These are phyloP conservation scores for Pleodorina starrii DNA, from an alignment of 139 green algal genomes.

Conservation along the genomic window DNA sequence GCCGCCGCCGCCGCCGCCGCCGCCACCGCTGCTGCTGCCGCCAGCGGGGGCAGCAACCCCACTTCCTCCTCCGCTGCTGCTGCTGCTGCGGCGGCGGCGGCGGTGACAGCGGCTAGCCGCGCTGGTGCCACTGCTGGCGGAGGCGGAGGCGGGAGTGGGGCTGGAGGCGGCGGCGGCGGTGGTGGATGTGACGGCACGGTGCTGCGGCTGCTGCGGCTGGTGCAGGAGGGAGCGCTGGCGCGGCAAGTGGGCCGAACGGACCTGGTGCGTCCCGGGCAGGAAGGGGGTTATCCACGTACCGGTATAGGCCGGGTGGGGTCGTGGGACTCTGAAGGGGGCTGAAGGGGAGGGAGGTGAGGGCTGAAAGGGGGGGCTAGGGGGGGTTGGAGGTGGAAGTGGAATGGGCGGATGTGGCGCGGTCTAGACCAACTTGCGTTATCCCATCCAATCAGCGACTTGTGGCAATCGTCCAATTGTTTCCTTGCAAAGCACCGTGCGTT, in stretches of 20 bases:
- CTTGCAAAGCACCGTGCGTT: too few relatives aligned
- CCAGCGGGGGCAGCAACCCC: too few relatives aligned
- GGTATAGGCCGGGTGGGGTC: too few relatives aligned
- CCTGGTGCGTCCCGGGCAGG: conserved; percentile 31
- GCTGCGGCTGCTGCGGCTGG: conserved; percentile 43
- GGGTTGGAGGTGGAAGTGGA: too few relatives aligned
- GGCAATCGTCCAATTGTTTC: too few relatives aligned
- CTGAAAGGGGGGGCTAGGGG: too few relatives aligned
- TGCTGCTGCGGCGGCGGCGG: background rate
- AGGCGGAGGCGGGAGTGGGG: background rate
- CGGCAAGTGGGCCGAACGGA: background rate
- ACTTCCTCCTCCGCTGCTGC: background rate
- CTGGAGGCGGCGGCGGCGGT: background rate
- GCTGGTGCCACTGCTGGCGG: background rate
- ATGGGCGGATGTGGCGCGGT: too few relatives aligned
- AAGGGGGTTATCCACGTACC: too few relatives aligned
- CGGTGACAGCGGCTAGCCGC: background rate
- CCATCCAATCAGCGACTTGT: too few relatives aligned
- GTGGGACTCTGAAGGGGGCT: too few relatives aligned
- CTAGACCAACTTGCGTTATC: too few relatives aligned
- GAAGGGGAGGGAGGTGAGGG: too few relatives aligned
- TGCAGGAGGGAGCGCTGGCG: conserved; percentile 41
- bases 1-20: background rate
- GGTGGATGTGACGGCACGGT: background rate
- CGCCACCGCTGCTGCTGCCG: background rate